These are phyloP conservation scores for Leccinellum rugosiceps DNA, from an alignment of 768 basidiomycete genomes.

Conservation along the genomic window DNA sequence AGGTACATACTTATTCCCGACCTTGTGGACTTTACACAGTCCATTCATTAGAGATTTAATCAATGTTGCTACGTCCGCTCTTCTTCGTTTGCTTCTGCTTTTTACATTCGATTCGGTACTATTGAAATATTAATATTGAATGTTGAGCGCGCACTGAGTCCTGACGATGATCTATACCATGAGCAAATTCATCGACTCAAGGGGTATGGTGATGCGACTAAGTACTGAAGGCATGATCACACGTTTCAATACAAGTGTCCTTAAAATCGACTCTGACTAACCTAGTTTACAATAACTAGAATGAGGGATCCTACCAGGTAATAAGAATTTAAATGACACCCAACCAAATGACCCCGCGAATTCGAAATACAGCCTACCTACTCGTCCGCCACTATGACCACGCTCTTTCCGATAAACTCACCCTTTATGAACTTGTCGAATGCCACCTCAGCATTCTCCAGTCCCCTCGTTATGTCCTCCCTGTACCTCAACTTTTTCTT, in stretches of 20 bases:
- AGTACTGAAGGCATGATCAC: background rate
- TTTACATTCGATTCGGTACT: background rate
- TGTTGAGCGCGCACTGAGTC: background rate
- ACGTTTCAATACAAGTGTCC: background rate
- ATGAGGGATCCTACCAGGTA: background rate
- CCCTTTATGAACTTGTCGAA: conserved; percentile 8
- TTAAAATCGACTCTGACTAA: background rate
- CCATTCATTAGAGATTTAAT: background rate
- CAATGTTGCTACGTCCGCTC: background rate
- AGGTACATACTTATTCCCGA: background rate
- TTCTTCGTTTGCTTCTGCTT: background rate
- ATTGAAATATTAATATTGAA: background rate
- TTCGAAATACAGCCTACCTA: background rate
- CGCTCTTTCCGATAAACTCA: conserved; percentile 6
- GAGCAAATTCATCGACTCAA: background rate
- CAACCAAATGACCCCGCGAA: background rate
- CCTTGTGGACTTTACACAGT: background rate
- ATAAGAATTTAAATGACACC: background rate
- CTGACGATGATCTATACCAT: background rate
- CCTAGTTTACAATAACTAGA: background rate
- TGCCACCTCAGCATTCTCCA: conserved; percentile 33
- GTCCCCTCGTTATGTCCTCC: conserved; percentile 45
- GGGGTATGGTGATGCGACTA: background rate
- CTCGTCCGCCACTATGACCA: conserved; percentile 4
- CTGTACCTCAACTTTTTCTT: conserved; percentile 45